phyloP scores from a whole-genome alignment of 805 yeast species.

The Tanozyma kutaoensis region DNA sequence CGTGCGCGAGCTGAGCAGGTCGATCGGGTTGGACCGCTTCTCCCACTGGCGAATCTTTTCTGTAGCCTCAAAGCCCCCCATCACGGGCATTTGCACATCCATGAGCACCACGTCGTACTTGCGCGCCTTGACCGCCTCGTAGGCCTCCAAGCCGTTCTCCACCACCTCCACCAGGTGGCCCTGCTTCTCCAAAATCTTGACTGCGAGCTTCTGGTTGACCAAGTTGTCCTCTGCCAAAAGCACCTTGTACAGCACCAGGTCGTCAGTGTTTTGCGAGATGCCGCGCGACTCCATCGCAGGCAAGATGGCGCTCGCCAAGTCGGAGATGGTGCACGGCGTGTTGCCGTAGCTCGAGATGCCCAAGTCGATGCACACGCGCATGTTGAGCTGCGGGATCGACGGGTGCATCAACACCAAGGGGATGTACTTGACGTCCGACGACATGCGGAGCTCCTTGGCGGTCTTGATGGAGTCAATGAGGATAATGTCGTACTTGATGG shows the following conservation, averaged over 20 bases:
- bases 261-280: conserved; percentile 69
- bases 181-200: conserved; percentile 70
- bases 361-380: conserved; percentile 71
- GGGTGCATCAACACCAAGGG: conserved; percentile 74
- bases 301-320: conserved; percentile 68
- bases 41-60: conserved; percentile 83
- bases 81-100: conserved; percentile 94
- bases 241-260: conserved; percentile 59
- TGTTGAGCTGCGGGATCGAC: conserved; percentile 61
- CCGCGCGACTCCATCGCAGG: conserved; percentile 80
- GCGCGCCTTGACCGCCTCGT: conserved; percentile 55
- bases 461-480: conserved; percentile 71
- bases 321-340: conserved; percentile 74
- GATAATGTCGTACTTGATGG: conserved; percentile 62
- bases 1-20: conserved; percentile 57
- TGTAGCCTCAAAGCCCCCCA: conserved; percentile 93
- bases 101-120: conserved; percentile 72
- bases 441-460: conserved; percentile 52
- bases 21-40: conserved; percentile 59
- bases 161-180: conserved; percentile 79
- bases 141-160: conserved; percentile 75
- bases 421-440: conserved; percentile 71
- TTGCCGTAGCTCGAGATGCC: conserved; percentile 85
- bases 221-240: conserved; percentile 78
- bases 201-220: conserved; percentile 81